Evolutionary conservation across 805 yeast species (phyloP), one percentile per base, ranked within the genome.

Genomic region (Lachancea meyersii): DNA sequence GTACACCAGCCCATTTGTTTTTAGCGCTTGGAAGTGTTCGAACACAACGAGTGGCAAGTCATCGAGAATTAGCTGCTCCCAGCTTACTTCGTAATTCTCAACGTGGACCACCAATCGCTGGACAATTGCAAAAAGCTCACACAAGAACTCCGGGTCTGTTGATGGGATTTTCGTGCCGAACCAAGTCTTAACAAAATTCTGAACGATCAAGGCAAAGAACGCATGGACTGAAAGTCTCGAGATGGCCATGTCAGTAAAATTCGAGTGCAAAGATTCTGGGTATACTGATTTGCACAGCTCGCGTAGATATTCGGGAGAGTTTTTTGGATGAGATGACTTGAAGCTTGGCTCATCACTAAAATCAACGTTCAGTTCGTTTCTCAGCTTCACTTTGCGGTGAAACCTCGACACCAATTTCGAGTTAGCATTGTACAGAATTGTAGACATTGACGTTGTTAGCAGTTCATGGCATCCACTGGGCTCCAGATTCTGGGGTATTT

Each of bases 121-220:
- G 2, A 38, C 32, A 22, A 31, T 19, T 30, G 9, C 13, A 21
- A 21, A 38, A 4, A 38, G 28, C 20, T 38, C 41, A 7, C 28
- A 21, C 13, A 51, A 27, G 17, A 61, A 51, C 30, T 55, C 52
- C 16, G 48, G 51, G 37, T 58, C 58, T 5, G 46, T 17, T 1
- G 62, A 51, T 7, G 58, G 55, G 4, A 61, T 53, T 41, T 58
- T 61, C n/a, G 44, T 26, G 11, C 64, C 64, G 43, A 60, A 60
- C 66, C 66, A 61, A 11, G 55, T 39, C 5, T 38, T 40, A 7
- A 61, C 40, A 40, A 54, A 60, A 38, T 57, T 60, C 37, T 55
- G 48, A 18, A 56, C 38, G 9, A 60, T 39, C 27, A 61, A 47
- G 7, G 57, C 52, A 31, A 49, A 23, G 9, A 61, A 49, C 5